Percentiles rank a stretch among this genome's conserved stretches.
Conservation (phyloP, 192 early-diverging fungal genomes). For the Rhizoclosmatium globosum region DNA sequence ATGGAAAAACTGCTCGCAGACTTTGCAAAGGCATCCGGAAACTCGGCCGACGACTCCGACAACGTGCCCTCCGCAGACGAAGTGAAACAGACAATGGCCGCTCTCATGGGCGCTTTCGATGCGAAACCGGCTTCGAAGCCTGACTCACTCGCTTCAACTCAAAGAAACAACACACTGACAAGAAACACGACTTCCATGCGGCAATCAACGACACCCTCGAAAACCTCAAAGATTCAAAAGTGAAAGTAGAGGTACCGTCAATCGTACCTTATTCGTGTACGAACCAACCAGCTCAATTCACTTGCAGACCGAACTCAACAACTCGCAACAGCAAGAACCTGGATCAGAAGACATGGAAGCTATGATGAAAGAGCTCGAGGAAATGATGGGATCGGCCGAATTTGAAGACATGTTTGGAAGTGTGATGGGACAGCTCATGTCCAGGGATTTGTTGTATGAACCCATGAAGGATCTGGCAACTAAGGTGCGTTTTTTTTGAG, state of each 20-base stretch:
- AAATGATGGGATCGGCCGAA: slow-evolving; percentile 75
- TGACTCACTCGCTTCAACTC: too few relatives aligned
- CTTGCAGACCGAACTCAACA: neutral
- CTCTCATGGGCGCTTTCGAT: slow-evolving; percentile 57
- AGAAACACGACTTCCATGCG: slow-evolving; percentile 76
- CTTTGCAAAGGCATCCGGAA: neutral
- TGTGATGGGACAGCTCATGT: slow-evolving; percentile 92
- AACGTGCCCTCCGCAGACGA: neutral
- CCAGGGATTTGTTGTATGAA: slow-evolving; percentile 93
- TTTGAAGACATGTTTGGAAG: slow-evolving; percentile 88
- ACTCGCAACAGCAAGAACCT: neutral
- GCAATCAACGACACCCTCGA: slow-evolving; percentile 89
- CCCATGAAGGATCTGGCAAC: slow-evolving; percentile 90
- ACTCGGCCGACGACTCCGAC: neutral
- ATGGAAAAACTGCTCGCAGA: slow-evolving; percentile 75
- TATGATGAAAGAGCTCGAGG: slow-evolving; percentile 85
- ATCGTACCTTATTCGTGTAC: neutral
- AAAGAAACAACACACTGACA: neutral
- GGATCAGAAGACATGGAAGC: slow-evolving; percentile 83
- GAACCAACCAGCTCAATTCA: too few relatives aligned
- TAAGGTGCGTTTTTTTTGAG: slow-evolving; percentile 60
- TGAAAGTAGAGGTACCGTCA: slow-evolving; percentile 78
- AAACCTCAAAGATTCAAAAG: slow-evolving; percentile 86
- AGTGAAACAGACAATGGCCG: slow-evolving; percentile 43
- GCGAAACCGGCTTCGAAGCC: neutral